Evolutionary conservation across 2,329 filamentous ascomycete species (phyloP), one percentile per base, ranked within the genome.

Genomic region (Rhexocercosporidium sp.): DNA sequence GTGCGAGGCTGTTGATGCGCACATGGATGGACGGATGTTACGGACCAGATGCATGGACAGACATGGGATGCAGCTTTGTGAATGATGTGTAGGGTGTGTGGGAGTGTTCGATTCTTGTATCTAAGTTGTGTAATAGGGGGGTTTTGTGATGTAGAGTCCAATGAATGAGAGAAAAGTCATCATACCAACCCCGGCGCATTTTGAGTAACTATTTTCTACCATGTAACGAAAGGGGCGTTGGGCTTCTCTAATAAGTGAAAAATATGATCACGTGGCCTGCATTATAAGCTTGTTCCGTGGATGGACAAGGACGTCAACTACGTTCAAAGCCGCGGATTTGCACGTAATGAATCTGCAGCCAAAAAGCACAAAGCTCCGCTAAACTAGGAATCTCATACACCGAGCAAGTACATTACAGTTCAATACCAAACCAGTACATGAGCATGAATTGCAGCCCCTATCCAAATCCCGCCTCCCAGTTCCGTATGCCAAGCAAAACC

Each of bases 71-170:
- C 46, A 56, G 60, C 20, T 47, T 41, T 62, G 62, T 44, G 62
- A 53, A 39, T 57, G 59, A 37, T 59, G 51, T 62, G 57, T 56
- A 53, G 20, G 53, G 59, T 65, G n/a, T 47, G 44, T 20, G 44
- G 18, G 44, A 27, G 57, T 61, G 63, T 62, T 66, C 60, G 63
- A 68, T 68, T 68, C 66, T 68, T 68, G 66, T 68, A 68, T 68
- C 49, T 68, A 68, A 59, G 49, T 51, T 65, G 53, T 20, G 51
- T 54, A 41, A 62, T 51, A 44, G 37, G 59, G 47, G 22, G 27
- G 14, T 68, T 68, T 46, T 57, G 31, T 57, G 60, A 68, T 63
- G 51, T 39, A 25, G 59, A 66, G 44, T 54, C 49, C 39, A 39
- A 64, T 60, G 37, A 39, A 59, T 46, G 34, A 49, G 51, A 46